These are phyloP conservation scores for Aspergillus sp. DNA, from an alignment of 2,329 filamentous ascomycete genomes.

Conservation along the genomic window DNA sequence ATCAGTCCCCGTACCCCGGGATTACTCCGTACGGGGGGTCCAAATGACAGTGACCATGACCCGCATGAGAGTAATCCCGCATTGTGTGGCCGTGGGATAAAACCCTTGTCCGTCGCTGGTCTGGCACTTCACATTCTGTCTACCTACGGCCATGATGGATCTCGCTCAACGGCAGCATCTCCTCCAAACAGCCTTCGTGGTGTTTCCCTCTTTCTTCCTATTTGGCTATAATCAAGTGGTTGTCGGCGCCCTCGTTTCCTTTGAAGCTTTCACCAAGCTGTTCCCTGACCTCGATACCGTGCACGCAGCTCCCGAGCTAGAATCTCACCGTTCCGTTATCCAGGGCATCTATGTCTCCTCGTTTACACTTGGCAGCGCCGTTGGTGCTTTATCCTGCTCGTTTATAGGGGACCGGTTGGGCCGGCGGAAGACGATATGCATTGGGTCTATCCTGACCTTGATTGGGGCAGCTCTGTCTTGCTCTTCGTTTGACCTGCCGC, in stretches of 20 bases:
- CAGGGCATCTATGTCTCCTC: neutral
- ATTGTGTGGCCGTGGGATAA: no score
- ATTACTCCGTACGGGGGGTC: no score
- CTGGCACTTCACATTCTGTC: no score
- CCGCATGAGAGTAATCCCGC: no score
- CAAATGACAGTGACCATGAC: no score
- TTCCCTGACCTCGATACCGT: neutral
- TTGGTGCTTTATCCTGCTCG: neutral
- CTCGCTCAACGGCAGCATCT: neutral
- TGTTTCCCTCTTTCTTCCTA: neutral
- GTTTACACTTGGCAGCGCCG: neutral
- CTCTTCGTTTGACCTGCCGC: neutral
- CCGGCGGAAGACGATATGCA: neutral
- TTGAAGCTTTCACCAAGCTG: neutral
- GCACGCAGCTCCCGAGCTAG: neutral
- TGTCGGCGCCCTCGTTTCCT: neutral
- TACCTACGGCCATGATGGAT: no score
- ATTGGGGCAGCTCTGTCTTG: neutral
- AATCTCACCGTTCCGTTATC: neutral
- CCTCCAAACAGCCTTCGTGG: neutral
- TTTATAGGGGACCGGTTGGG: neutral
- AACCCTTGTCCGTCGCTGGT: no score
- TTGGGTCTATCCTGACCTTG: neutral
- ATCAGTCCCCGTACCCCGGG: no score
- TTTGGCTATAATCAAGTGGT: neutral